Base-by-base conservation (phyloP, 1,284 basidiomycete species). In the Moesziomyces aphidis region DNA sequence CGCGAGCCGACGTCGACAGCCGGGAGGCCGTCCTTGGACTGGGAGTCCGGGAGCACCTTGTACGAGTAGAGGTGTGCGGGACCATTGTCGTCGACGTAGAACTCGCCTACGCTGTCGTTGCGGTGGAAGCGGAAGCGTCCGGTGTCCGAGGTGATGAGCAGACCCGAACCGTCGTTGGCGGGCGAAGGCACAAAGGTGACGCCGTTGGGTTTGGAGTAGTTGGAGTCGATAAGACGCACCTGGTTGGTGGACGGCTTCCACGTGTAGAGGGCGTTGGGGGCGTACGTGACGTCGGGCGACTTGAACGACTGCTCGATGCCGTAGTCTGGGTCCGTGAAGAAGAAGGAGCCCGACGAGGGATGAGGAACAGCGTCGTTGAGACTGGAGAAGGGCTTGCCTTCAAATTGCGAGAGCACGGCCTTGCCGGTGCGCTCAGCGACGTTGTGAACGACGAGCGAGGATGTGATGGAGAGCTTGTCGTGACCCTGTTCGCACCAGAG, bases 301-400 rank as follows among this genome's bases (percentile, higher is more conserved):
- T 71, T 74, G 63, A 74, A 77, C 19, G 55, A 61, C 51, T 77
- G 75, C 61, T 71, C 75, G 26, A 77, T 63, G 46, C 75, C 75
- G 55, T 77, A 77, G 56, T 77, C 75, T 21, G 75, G 75, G 45
- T 77, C 75, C 24, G 75, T 77, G 57, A 77, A 77, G 44, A 77
- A 74, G 50, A 77, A 51, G 22, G 56, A 60, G 19, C 72, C 64
- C 17, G 59, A 68, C n/a, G 62, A 60, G 8, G 68, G 57, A 31
- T 77, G 75, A 34, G 58, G 64, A 48, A 77, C 72, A 8, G 55
- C 57, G 36, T 77, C 75, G 52, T 77, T 77, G 51, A 77, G 61
- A 61, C 75, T 77, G 21, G 75, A 77, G 54, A 77, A 77, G 3
- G 67, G 67, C 43, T 64, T 70, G 31, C 61, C 63, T 2, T 77